Evolutionary conservation across 441 rosid species (phyloP).

Genomic region (Corymbia citriodora): DNA sequence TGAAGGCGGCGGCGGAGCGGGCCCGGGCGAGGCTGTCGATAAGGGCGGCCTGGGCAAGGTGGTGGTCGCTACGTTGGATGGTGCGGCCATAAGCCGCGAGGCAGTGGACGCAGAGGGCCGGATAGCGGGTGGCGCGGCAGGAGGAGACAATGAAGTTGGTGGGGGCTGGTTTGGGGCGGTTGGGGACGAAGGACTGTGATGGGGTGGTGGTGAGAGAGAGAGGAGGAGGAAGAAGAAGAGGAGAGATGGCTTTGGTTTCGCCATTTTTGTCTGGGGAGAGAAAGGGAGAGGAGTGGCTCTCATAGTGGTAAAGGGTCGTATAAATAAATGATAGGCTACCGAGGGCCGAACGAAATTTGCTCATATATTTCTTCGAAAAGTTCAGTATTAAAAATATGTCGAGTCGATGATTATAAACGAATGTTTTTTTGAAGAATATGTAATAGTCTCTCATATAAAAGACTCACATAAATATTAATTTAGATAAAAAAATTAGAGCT

Average conservation of each 20-base stretch:
- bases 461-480: neutral
- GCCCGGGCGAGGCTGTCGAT: slow-evolving; percentile 65
- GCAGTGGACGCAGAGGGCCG: slow-evolving; percentile 48
- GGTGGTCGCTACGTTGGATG: slow-evolving; percentile 40
- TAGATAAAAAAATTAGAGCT: neutral
- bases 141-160: slow-evolving; percentile 49
- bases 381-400: neutral
- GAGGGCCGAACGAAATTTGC: neutral
- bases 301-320: neutral
- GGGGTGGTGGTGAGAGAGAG: neutral
- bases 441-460: neutral
- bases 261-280: neutral
- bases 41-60: slow-evolving; percentile 55
- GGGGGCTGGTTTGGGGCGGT: neutral
- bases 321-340: neutral
- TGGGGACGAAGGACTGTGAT: neutral
- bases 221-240: neutral
- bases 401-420: neutral
- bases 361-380: neutral
- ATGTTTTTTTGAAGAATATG: neutral
- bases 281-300: neutral
- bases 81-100: slow-evolving; percentile 43
- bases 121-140: slow-evolving; percentile 61
- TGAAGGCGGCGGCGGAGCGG: slow-evolving; percentile 40
- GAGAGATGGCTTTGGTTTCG: neutral